A percentile compares a stretch with the other conserved stretches of the same genome.
Conservation (phyloP, 306 rosid species). For the Prunus padus region DNA sequence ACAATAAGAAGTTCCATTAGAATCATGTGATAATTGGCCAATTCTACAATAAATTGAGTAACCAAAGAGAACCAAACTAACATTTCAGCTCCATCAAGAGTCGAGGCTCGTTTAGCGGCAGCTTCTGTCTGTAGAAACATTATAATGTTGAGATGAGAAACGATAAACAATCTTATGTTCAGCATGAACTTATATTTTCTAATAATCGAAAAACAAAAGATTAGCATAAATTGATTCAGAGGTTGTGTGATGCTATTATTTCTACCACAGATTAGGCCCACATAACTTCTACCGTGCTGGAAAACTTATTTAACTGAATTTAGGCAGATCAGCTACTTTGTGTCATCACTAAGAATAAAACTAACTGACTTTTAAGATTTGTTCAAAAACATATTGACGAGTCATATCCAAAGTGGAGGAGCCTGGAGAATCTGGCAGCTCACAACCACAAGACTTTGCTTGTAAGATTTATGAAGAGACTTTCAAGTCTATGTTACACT, state of each 20-base stretch:
- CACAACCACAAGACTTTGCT: not conserved
- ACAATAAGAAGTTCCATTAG: constrained; percentile 26
- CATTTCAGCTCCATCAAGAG: constrained; percentile 92
- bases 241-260: not conserved
- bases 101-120: constrained; percentile 90
- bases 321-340: not conserved
- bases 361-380: too few relatives aligned
- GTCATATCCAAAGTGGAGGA: not conserved
- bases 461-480: not conserved
- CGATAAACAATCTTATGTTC: not conserved
- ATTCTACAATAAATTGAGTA: constrained; percentile 13
- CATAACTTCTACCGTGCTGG: not conserved
- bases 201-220: not conserved
- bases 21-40: constrained; percentile 14
- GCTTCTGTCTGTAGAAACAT: constrained; percentile 72
- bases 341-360: too few relatives aligned
- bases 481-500: not conserved
- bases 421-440: not conserved
- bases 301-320: not conserved
- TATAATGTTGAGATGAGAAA: constrained; percentile 19
- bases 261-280: not conserved
- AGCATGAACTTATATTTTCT: not conserved
- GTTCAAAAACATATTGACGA: too few relatives aligned
- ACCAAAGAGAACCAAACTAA: constrained; percentile 40
- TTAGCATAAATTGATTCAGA: not conserved